These are phyloP conservation scores for Ilyonectria mors-panacis DNA, from an alignment of 2,329 filamentous ascomycete species.

Conservation along the genomic window DNA sequence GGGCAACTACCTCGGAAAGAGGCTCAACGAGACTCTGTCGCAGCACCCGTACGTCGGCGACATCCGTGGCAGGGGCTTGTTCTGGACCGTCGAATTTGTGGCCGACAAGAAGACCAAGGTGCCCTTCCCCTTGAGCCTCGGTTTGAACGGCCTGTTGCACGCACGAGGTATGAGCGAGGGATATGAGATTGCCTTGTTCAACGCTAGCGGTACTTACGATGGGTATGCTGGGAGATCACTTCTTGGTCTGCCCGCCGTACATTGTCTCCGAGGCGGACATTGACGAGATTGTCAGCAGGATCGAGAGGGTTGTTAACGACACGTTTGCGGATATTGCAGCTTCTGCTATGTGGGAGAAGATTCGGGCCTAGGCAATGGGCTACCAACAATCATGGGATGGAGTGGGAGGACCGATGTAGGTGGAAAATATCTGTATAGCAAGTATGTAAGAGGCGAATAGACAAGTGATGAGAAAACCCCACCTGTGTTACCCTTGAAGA, in stretches of 20 bases:
- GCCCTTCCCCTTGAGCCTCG: slow-evolving; percentile 35
- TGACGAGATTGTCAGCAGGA: slow-evolving; percentile 40
- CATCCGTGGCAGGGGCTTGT: slow-evolving; percentile 38
- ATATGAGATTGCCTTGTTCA: slow-evolving; percentile 41
- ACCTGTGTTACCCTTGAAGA: too few relatives aligned
- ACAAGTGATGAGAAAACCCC: too few relatives aligned
- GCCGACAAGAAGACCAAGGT: slow-evolving; percentile 39
- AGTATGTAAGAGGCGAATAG: too few relatives aligned
- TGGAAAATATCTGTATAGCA: too few relatives aligned
- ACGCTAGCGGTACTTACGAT: slow-evolving; percentile 42
- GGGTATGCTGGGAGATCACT: slow-evolving; percentile 42
- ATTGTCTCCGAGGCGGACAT: slow-evolving; percentile 35
- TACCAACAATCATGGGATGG: too few relatives aligned
- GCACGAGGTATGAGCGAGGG: slow-evolving; percentile 37
- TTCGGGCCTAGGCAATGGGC: background rate
- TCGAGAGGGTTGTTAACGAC: slow-evolving; percentile 35
- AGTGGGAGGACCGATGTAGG: too few relatives aligned
- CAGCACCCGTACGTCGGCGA: slow-evolving; percentile 39
- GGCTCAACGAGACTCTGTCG: slow-evolving; percentile 28
- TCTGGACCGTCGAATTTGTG: slow-evolving; percentile 44
- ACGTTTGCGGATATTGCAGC: slow-evolving; percentile 34
- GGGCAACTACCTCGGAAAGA: slow-evolving; percentile 34
- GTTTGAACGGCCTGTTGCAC: slow-evolving; percentile 32
- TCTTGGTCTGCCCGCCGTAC: slow-evolving; percentile 40
- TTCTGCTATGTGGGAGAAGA: slow-evolving; percentile 38